Evolutionary conservation across 805 yeast genomes (phyloP), one percentile per base, ranked within the genome.

Genomic region (Torulaspora quercuum): DNA sequence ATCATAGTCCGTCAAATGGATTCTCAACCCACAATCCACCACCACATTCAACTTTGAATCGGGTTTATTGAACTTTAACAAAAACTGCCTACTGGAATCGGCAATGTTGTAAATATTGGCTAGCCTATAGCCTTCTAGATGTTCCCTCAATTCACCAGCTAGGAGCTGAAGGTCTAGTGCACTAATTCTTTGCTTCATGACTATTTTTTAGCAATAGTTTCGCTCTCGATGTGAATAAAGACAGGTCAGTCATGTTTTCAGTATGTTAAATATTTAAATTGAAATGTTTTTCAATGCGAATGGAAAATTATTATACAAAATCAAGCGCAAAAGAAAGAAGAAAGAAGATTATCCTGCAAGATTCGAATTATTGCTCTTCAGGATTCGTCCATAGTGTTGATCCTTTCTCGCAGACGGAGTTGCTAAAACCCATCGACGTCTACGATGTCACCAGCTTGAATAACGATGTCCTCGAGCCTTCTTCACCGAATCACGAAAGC

Each of bases 101-200:
- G 82, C 75, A 21, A 87, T 71, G 55, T 87, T 88, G 62, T 90
- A 89, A 37, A 90, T 80, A 60, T 90, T 90, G 46, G 81, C 88
- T 41, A 90, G 66, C 44, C 97, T 65, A 54, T 79, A 80, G 35
- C 80, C 78, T 42, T 73, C 68, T 21, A 89, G 49, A 30, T 71
- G 64, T 6, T 63, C 52, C 35, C 70, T 70, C 28, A 89, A 70
- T 59, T 90, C 97, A 13, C 70, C 63, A 1, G 81, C 69, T 18
- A 89, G 63, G 35, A 87, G 67, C 56, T 79, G 81, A 29, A 90
- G 70, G 60, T 90, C 97, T 40, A 90, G 66, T 2, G 95, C 80
- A 5, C 89, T 80, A 38, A 88, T 75, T 64, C 97, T 73, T 72
- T 90, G 97, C 80, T 89, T 61, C 66, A 61, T 61, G 11, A 7